Percentiles rank a stretch among this genome's conserved stretches.
Conservation (phyloP, 73 alveolate genomes). For the Paramecium pentaurelia region DNA sequence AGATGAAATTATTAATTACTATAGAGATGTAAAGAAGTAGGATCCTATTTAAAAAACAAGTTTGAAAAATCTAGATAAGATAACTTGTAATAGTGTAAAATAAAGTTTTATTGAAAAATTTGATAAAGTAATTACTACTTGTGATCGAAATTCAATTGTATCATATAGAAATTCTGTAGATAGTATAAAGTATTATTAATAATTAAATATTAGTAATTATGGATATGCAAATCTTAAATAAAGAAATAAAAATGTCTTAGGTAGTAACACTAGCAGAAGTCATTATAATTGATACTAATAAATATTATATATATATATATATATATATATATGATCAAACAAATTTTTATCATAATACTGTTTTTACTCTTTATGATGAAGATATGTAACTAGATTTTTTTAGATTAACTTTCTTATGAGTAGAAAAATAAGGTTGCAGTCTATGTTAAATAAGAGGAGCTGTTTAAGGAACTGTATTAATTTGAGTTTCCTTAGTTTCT, state of each 20-base stretch:
- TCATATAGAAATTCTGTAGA: not conserved
- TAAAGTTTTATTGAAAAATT: not conserved
- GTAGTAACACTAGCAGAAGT: not conserved
- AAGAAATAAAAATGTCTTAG: not conserved
- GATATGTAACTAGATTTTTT: not conserved
- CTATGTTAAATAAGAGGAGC: not conserved
- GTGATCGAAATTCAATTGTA: not conserved
- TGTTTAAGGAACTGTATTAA: not conserved
- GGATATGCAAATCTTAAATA: not conserved
- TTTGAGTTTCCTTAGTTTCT: not conserved
- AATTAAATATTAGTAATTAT: not conserved
- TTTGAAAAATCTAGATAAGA: not conserved
- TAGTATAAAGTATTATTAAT: not conserved
- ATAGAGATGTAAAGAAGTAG: not conserved
- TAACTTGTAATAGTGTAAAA: not conserved
- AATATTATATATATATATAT: not conserved
- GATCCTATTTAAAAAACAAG: not conserved
- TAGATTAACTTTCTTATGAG: not conserved
- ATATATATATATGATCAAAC: not conserved
- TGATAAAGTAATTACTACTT: not conserved
- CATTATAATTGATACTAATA: not conserved
- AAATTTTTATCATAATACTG: not conserved
- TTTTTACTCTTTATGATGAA: not conserved
- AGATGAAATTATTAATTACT: not conserved
- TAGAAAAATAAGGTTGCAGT: not conserved